phyloP scores from a whole-genome alignment of 805 yeast species.

The Maudiozyma turicensis region DNA sequence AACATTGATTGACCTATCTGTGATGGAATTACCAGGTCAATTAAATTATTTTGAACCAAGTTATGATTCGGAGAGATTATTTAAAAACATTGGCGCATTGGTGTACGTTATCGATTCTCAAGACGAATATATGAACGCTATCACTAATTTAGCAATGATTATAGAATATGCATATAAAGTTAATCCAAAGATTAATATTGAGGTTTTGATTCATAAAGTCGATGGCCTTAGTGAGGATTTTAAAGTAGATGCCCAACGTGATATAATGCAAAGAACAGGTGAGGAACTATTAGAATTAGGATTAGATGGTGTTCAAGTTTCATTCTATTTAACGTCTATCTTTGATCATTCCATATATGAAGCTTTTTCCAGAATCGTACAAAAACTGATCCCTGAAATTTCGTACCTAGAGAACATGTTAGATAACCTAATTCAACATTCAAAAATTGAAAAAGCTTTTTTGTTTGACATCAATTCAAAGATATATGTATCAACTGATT shows the following conservation, averaged over 20 bases:
- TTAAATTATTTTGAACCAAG: constrained; percentile 79
- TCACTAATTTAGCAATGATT: constrained; percentile 80
- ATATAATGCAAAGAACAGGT: constrained; percentile 90
- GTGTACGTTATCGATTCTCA: constrained; percentile 93
- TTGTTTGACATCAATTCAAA: constrained; percentile 86
- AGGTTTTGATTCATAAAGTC: constrained; percentile 88
- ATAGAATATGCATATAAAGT: constrained; percentile 79
- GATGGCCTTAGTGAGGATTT: constrained; percentile 94
- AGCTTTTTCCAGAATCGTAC: constrained; percentile 88
- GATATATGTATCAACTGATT: constrained; percentile 91
- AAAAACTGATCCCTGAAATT: constrained; percentile 79
- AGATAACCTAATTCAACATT: constrained; percentile 80
- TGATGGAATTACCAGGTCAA: constrained; percentile 94
- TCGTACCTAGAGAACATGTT: constrained; percentile 82
- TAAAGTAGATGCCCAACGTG: constrained; percentile 88
- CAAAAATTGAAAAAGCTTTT: constrained; percentile 86
- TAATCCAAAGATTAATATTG: constrained; percentile 79
- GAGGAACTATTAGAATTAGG: constrained; percentile 88
- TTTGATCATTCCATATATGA: constrained; percentile 95
- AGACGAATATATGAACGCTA: constrained; percentile 88
- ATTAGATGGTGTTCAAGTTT: constrained; percentile 80
- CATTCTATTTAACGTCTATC: constrained; percentile 85
- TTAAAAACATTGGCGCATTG: constrained; percentile 76
- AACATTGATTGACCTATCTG: constrained; percentile 75
- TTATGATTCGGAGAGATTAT: constrained; percentile 67